Evolutionary conservation across 768 basidiomycete species (phyloP).

Genomic region (Tubosaeta brunneosetosa): DNA sequence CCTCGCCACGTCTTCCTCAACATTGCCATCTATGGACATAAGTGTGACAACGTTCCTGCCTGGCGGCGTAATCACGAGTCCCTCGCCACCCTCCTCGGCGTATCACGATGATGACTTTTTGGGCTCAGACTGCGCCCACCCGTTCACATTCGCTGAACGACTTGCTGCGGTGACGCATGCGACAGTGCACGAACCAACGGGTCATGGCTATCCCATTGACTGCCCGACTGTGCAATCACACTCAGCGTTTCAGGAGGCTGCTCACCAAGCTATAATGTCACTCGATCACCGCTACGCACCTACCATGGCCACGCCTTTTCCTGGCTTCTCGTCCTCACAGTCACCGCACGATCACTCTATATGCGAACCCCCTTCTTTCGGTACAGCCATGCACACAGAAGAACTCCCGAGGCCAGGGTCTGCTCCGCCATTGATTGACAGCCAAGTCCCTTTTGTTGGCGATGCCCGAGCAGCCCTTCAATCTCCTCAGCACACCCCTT

Average conservation of each 20-base stretch:
- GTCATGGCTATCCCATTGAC: slow-evolving; percentile 13
- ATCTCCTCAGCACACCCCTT: slow-evolving; percentile 11
- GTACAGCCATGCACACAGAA: slow-evolving; percentile 21
- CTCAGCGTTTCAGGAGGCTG: slow-evolving; percentile 13
- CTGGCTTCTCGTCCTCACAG: slow-evolving; percentile 29
- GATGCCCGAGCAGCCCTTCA: slow-evolving; percentile 23
- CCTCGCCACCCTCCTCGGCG: slow-evolving; percentile 20
- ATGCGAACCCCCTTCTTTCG: slow-evolving; percentile 23
- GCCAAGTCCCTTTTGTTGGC: slow-evolving; percentile 25
- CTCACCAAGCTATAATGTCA: slow-evolving; percentile 15
- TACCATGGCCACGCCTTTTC: slow-evolving; percentile 25
- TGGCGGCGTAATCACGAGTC: slow-evolving; percentile 13
- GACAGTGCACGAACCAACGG: slow-evolving; percentile 8
- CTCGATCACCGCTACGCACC: slow-evolving; percentile 24
- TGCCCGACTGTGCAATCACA: slow-evolving; percentile 16
- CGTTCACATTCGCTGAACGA: slow-evolving; percentile 14
- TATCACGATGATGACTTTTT: slow-evolving; percentile 23
- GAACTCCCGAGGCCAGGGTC: slow-evolving; percentile 26
- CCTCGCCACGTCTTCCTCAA: slow-evolving; percentile 6
- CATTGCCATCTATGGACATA: slow-evolving; percentile 12
- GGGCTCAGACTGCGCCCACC: slow-evolving; percentile 12
- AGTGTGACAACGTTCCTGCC: slow-evolving; percentile 12
- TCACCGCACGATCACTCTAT: slow-evolving; percentile 27
- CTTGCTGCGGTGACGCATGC: slow-evolving; percentile 12
- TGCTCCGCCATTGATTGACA: slow-evolving; percentile 28